A percentile compares a stretch with the other conserved stretches of the same genome.
These are phyloP conservation scores for Coemansia sp. DNA, from an alignment of 371 early-diverging fungal species.

Conservation along the genomic window DNA sequence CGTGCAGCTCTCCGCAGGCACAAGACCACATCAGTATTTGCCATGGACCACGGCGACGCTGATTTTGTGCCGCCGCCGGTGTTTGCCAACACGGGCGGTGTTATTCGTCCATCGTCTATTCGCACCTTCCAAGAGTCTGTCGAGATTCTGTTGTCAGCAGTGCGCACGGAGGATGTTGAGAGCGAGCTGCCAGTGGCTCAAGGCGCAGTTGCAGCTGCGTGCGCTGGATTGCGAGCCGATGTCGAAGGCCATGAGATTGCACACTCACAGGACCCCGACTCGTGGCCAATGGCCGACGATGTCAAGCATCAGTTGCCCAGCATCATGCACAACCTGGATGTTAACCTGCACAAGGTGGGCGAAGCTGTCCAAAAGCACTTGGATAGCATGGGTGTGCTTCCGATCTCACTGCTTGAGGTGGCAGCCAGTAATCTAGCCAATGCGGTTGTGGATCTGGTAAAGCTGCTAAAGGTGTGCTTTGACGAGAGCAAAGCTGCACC, in stretches of 20 bases:
- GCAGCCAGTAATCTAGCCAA: constrained; percentile 76
- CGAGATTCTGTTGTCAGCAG: constrained; percentile 72
- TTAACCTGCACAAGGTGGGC: constrained; percentile 66
- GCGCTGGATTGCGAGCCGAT: constrained; percentile 71
- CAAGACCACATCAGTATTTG: constrained; percentile 48
- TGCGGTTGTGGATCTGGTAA: constrained; percentile 74
- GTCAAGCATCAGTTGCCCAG: constrained; percentile 44
- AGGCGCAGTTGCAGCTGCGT: constrained; percentile 78
- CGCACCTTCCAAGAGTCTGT: constrained; percentile 78
- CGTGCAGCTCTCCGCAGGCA: constrained; percentile 39
- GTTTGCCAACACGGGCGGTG: constrained; percentile 62
- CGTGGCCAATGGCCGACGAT: constrained; percentile 35
- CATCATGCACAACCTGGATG: constrained; percentile 59
- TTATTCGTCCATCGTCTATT: constrained; percentile 65
- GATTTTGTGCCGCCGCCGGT: constrained; percentile 53
- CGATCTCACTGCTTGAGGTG: constrained; percentile 70
- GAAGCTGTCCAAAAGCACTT: constrained; percentile 78
- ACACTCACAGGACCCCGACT: constrained; percentile 69
- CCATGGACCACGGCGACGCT: constrained; percentile 47
- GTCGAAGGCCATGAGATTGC: constrained; percentile 53
- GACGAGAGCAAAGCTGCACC: constrained; percentile 44
- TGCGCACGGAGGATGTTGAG: constrained; percentile 65
- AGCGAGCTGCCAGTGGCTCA: constrained; percentile 75
- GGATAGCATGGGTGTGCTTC: constrained; percentile 67
- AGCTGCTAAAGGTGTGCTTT: constrained; percentile 58